These are phyloP conservation scores for Thinopyrum elongatum DNA, from an alignment of 176 grass and related monocot genomes.

Conservation along the genomic window DNA sequence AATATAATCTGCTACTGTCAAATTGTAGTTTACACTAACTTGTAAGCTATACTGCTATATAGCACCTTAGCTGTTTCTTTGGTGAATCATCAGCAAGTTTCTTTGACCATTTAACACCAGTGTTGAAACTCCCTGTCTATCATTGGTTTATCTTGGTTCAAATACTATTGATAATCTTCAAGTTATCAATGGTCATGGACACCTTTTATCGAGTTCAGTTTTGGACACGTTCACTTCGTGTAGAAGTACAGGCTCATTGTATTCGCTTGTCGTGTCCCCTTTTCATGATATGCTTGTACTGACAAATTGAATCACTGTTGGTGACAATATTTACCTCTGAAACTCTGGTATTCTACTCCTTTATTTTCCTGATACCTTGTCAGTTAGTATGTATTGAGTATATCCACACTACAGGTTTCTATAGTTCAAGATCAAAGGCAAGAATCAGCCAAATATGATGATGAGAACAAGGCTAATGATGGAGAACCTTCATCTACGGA, in stretches of 20 bases:
- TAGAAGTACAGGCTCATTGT: background rate
- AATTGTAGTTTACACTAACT: background rate
- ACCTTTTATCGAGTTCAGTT: background rate
- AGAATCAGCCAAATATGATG: slow-evolving; percentile 57
- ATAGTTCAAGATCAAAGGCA: slow-evolving; percentile 56
- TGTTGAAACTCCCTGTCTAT: background rate
- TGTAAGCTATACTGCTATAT: background rate
- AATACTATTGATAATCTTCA: background rate
- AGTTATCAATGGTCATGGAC: background rate
- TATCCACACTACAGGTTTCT: slow-evolving; percentile 45
- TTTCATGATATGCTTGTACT: background rate
- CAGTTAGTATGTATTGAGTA: slow-evolving; percentile 21
- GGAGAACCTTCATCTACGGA: slow-evolving; percentile 38
- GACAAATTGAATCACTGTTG: background rate
- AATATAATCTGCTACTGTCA: background rate
- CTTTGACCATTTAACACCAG: background rate
- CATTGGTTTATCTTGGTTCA: background rate
- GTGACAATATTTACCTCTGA: background rate
- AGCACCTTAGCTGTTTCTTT: background rate
- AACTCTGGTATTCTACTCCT: background rate
- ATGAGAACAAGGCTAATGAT: slow-evolving; percentile 50
- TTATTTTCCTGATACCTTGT: background rate
- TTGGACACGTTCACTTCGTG: background rate
- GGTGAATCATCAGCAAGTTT: background rate
- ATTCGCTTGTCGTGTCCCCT: background rate